Base-by-base conservation (phyloP, 371 early-diverging fungal species). In the Rhizopus microsporus region DNA sequence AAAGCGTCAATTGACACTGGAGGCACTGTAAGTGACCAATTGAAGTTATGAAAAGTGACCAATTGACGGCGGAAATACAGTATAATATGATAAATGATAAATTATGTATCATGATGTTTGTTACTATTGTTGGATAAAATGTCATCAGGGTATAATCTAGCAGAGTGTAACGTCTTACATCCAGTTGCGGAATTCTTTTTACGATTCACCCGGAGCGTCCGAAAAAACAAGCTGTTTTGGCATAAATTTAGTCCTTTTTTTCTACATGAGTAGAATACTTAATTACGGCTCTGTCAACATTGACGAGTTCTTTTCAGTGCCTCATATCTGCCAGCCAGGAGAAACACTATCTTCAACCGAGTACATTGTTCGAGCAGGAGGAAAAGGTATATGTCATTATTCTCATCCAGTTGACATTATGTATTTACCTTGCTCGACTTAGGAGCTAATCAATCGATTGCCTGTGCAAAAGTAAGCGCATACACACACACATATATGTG, bases 261-360 rank as follows among this genome's bases (percentile, higher is more conserved):
- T 15, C 15, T n/a, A 13, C 38, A 50, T 72, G 62, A 72, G 81
- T 39, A 87, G 75, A 55, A 81, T 90, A 7, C 74, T 88, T 37
- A 82, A 84, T 56, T 84, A 91, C 72, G 95, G 94, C 9, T 93
- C 94, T 5, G 80, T 93, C 67, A 96, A 94, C 75, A 85, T 93
- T 54, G 97, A 96, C 69, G 92, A 94, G 46, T 89, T 91, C 40
- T 95, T 89, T 64, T 71, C 68, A 13, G 93, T 95, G 1, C 89
- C 90, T 4, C 87, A 92, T 66, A 92, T 95, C 38, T 92, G 88
- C 9, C 56, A 67, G 42, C 81, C 89, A 0, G 95, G 95, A 6
- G 94, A 97, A 67, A 95, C 96, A 1, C 72, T 94, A 32, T 73
- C 87, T 0, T 84, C 92, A 2, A 75, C 73, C 9, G 60, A 63